phyloP scores from a whole-genome alignment of 2,329 filamentous ascomycete species.

The Hortaea werneckii region DNA sequence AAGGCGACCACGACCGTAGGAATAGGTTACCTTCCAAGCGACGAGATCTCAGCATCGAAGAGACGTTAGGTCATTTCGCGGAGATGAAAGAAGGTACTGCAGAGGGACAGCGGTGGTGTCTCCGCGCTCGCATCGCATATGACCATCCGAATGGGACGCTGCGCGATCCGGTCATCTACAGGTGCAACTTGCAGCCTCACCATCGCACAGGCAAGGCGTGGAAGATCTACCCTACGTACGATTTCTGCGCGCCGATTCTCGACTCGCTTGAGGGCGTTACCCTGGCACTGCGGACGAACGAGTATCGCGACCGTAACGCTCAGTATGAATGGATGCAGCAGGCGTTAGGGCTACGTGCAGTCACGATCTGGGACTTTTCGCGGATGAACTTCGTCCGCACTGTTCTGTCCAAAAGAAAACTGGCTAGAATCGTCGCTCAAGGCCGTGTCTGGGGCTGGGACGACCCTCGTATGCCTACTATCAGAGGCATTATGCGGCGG shows the following conservation, averaged over 20 bases:
- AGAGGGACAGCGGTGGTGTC: conserved; percentile 76
- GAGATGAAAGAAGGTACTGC: conserved; percentile 84
- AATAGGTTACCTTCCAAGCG: conserved; percentile 72
- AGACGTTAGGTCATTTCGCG: conserved; percentile 76
- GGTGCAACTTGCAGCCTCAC: conserved; percentile 67
- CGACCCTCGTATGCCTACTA: conserved; percentile 76
- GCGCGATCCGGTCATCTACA: conserved; percentile 94
- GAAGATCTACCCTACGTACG: conserved; percentile 84
- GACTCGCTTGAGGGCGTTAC: conserved; percentile 75
- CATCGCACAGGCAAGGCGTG: conserved; percentile 70
- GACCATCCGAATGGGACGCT: conserved; percentile 92
- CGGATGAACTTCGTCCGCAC: conserved; percentile 77
- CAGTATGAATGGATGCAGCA: conserved; percentile 82
- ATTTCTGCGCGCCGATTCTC: conserved; percentile 74
- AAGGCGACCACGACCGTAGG: conserved; percentile 76
- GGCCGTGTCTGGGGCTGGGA: conserved; percentile 77
- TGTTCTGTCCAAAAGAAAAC: conserved; percentile 75
- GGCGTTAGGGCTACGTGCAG: conserved; percentile 60
- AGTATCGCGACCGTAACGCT: conserved; percentile 78
- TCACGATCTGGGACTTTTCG: conserved; percentile 78
- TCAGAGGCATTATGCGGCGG: conserved; percentile 66
- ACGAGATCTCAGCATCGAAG: conserved; percentile 67
- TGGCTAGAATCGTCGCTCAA: conserved; percentile 69
- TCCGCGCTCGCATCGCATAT: conserved; percentile 85
- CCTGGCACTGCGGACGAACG: conserved; percentile 71